Evolutionary conservation across 2,329 filamentous ascomycete genomes (phyloP), one percentile per base, ranked within the genome.

Genomic region (Leptographium galeiforme): DNA sequence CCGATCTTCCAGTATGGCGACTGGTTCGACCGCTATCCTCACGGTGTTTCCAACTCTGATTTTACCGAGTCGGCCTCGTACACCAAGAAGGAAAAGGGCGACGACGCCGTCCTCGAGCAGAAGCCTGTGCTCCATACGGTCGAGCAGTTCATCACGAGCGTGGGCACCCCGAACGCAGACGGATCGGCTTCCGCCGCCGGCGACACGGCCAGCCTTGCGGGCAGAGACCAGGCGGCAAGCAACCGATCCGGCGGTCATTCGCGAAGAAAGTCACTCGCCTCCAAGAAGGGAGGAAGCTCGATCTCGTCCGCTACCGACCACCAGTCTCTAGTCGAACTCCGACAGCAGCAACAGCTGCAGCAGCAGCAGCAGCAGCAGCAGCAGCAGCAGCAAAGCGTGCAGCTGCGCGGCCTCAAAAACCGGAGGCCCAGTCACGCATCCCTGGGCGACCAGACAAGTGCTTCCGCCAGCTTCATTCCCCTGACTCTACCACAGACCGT

Each of bases 11-110:
- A 97, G 63, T 97, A 97, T 61, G 89, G 90, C 51, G 93, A 97
- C 68, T 97, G 93, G 93, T 97, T 97, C 63, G 87, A 93, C 63
- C 81, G 87, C 59, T 97, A 96, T 64, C 93, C 93, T 0, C 87
- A 95, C 61, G 93, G 93, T 2, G 87, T 97, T 16, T 88, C 87
- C 4, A 82, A 87, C 56, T 77, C 82, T 1, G 89, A 95, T 62
- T 93, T 88, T 67, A 82, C 89, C 61, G 88, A 93, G 59, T 84
- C 87, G 1, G 81, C 79, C 33, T 70, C 75, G 5, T 74, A 78
- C 43, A 75, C 79, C 61, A 82, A 84, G 64, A 87, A 84, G 60
- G 87, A 94, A 62, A 84, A 79, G 43, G 85, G 86, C 10, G 85
- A 87, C n/a, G 89, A 96, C 63, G 89, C 86, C 0, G 89, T 93